A percentile compares a stretch with the other conserved stretches of the same genome.
These are phyloP conservation scores for Ilex asprella DNA, from an alignment of 257 asterid genomes.

Conservation along the genomic window DNA sequence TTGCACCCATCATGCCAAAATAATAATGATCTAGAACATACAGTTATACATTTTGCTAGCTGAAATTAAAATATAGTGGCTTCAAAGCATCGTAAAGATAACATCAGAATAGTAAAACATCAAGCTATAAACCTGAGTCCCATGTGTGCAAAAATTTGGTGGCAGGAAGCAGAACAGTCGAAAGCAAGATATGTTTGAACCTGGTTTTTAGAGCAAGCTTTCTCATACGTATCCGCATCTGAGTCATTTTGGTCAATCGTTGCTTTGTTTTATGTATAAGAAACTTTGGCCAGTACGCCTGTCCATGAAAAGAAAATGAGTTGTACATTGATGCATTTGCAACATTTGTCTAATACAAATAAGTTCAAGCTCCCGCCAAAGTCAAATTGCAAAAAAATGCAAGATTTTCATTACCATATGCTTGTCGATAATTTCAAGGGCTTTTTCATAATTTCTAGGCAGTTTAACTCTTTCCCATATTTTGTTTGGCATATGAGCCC, in stretches of 20 bases:
- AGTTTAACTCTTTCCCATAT: slow-evolving; percentile 94
- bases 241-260: slow-evolving; percentile 92
- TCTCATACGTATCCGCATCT: slow-evolving; percentile 97
- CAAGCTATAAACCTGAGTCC: no score
- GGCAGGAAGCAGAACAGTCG: no score
- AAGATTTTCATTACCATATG: slow-evolving; percentile 55
- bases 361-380: neutral
- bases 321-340: neutral
- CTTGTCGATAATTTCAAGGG: slow-evolving; percentile 88
- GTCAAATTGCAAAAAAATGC: neutral
- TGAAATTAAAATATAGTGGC: no score
- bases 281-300: slow-evolving; percentile 91
- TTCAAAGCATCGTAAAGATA: no score
- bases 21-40: no score
- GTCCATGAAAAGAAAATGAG: slow-evolving; percentile 8
- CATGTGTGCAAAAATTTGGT: no score
- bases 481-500: slow-evolving; percentile 97
- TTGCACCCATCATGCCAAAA: no score
- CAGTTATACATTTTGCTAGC: no score
- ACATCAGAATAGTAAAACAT: no score
- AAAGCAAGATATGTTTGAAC: slow-evolving; percentile 17
- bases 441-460: slow-evolving; percentile 84
- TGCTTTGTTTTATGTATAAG: slow-evolving; percentile 87
- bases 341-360: neutral
- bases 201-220: slow-evolving; percentile 90